phyloP scores from a whole-genome alignment of 2,329 filamentous ascomycete genomes.

The Fusarium hainanense region DNA sequence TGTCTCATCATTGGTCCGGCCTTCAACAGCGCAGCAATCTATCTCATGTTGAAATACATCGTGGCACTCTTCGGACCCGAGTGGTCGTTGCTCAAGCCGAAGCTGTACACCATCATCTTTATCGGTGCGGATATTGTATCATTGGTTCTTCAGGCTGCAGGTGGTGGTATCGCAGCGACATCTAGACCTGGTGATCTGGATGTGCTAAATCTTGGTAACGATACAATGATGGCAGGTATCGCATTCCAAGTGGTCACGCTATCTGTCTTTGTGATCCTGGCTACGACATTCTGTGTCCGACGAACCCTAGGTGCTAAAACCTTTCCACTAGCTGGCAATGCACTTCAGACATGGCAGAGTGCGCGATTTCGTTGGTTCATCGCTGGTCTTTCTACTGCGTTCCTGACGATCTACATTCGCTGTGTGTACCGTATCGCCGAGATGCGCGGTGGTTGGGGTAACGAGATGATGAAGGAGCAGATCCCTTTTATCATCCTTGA shows the following conservation, averaged over 20 bases:
- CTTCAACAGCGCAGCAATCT: conserved; percentile 20
- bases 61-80: conserved; percentile 6
- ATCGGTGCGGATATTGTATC: conserved; percentile 11
- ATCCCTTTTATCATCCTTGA: conserved; percentile 10
- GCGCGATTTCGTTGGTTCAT: not conserved
- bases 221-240: conserved; percentile 15
- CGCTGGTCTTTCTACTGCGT: not conserved
- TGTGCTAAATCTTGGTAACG: not conserved
- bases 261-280: not conserved
- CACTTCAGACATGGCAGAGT: not conserved
- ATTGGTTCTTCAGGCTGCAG: conserved; percentile 2
- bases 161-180: conserved; percentile 15
- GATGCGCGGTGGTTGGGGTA: conserved; percentile 11
- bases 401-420: conserved; percentile 13
- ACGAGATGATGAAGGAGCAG: conserved; percentile 4
- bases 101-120: conserved; percentile 19
- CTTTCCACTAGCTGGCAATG: not conserved
- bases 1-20: conserved; percentile 18
- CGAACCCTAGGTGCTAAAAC: not conserved
- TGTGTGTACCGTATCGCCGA: conserved; percentile 24
- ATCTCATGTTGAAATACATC: conserved; percentile 16
- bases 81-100: conserved; percentile 14
- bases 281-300: not conserved
- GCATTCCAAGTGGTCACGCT: conserved; percentile 15
- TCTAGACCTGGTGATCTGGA: not conserved